Conservation (phyloP, 73 alveolate species). For the Blepharisma stoltei region DNA sequence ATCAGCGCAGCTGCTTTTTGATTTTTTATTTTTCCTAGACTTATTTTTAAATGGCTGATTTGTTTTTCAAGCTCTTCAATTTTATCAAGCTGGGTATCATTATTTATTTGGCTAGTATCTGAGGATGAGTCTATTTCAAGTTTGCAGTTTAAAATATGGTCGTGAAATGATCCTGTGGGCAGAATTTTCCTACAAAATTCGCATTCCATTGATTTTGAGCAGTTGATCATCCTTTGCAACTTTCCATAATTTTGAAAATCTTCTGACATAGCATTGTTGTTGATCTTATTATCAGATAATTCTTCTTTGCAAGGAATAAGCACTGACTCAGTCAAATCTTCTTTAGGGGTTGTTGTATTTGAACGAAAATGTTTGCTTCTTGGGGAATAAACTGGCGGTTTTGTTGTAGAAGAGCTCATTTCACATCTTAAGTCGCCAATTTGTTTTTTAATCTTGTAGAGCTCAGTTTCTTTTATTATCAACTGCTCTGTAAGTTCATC, state of each 20-base stretch:
- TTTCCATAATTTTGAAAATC: neutral
- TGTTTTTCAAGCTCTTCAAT: slow-evolving; percentile 23
- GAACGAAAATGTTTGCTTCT: neutral
- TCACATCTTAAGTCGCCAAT: slow-evolving; percentile 15
- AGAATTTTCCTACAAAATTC: neutral
- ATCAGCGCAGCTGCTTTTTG: neutral
- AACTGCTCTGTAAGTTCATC: slow-evolving; percentile 17
- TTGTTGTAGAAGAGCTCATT: neutral
- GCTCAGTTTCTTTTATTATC: neutral
- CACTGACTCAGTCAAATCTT: neutral
- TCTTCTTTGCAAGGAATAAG: neutral
- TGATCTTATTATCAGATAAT: neutral
- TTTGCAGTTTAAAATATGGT: slow-evolving; percentile 22
- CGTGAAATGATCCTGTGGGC: neutral
- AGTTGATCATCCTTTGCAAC: neutral
- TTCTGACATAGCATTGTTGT: neutral
- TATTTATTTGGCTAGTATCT: neutral
- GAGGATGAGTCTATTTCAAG: neutral
- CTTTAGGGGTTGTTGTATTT: neutral
- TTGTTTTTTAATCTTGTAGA: neutral
- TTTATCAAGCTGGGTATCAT: neutral
- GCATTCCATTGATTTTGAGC: neutral
- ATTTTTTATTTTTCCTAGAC: neutral
- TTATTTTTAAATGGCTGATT: neutral
- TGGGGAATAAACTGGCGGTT: slow-evolving; percentile 21